phyloP scores from a whole-genome alignment of 2,329 filamentous ascomycete genomes.

The Fusarium sp. region DNA sequence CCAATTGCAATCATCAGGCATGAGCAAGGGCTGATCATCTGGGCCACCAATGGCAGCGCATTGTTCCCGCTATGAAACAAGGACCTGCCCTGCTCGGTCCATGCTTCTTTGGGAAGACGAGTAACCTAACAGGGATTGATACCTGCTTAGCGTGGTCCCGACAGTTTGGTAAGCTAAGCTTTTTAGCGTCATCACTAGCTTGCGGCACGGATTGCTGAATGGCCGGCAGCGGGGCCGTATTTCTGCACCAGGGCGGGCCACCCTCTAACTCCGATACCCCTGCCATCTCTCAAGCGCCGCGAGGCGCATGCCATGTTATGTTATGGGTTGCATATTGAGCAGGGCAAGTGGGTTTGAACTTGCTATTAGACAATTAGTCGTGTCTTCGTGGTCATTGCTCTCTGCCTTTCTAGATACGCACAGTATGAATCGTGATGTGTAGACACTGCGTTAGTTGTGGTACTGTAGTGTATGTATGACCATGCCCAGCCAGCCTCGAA shows the following conservation, averaged over 20 bases:
- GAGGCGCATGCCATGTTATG: conserved; percentile 28
- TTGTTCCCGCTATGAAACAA: not conserved
- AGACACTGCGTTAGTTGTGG: not conserved
- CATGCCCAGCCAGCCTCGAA: conserved; percentile 1
- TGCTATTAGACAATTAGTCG: conserved; percentile 33
- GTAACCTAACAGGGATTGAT: conserved; percentile 1
- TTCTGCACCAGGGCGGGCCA: conserved; percentile 7
- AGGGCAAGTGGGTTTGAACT: conserved; percentile 24
- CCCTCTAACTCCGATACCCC: conserved; percentile 34
- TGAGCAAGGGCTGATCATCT: conserved; percentile 13
- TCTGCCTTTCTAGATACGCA: not conserved
- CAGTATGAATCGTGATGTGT: conserved; percentile 12
- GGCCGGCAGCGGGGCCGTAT: conserved; percentile 41
- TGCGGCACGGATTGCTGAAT: conserved; percentile 41
- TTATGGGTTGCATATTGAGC: conserved; percentile 37
- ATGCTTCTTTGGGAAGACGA: conserved; percentile 10
- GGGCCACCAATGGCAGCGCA: conserved; percentile 32
- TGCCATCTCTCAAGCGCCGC: conserved; percentile 36
- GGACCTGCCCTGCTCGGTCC: conserved; percentile 16
- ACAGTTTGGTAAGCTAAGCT: conserved; percentile 50
- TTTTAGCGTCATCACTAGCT: conserved; percentile 23
- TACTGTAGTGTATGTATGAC: not conserved
- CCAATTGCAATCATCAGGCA: not conserved
- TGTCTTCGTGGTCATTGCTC: conserved; percentile 20
- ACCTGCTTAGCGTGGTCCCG: conserved; percentile 50